Percentiles rank a stretch among this genome's conserved stretches.
Conservation (phyloP, 192 early-diverging fungal species). For the Backusella parvicylindrica region DNA sequence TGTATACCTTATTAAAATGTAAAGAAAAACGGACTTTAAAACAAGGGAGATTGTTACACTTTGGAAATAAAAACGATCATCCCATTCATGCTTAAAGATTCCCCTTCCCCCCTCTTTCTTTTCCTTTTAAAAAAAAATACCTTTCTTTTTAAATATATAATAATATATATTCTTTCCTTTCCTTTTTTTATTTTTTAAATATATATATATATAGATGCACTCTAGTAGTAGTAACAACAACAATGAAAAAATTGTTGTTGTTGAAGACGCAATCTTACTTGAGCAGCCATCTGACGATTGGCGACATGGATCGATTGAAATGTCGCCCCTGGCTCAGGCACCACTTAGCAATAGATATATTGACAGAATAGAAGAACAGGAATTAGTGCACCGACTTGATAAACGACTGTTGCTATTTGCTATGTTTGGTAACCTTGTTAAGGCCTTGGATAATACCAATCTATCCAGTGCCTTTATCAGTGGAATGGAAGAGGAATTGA, state of each 20-base stretch:
- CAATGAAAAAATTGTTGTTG: background rate
- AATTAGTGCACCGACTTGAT: slow-evolving; percentile 24
- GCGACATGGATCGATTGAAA: background rate
- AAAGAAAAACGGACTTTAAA: background rate
- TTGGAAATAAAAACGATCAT: background rate
- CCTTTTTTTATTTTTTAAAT: background rate
- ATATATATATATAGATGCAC: background rate
- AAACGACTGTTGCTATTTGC: slow-evolving; percentile 34
- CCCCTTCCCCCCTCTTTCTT: background rate
- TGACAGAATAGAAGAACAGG: slow-evolving; percentile 16
- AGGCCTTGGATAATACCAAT: slow-evolving; percentile 34
- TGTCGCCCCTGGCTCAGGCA: background rate
- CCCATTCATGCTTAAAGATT: background rate
- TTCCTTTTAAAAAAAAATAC: background rate
- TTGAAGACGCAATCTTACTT: background rate
- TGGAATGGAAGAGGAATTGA: slow-evolving; percentile 39
- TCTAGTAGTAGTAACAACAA: background rate
- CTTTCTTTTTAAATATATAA: background rate
- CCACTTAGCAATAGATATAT: background rate
- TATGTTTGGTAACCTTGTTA: slow-evolving; percentile 39
- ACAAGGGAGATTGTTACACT: background rate
- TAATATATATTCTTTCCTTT: background rate
- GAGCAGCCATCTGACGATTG: background rate
- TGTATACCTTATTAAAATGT: background rate
- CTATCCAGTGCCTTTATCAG: slow-evolving; percentile 37